Evolutionary conservation across 345 rosid genomes (phyloP).

Genomic region (Hevea brasiliensis): DNA sequence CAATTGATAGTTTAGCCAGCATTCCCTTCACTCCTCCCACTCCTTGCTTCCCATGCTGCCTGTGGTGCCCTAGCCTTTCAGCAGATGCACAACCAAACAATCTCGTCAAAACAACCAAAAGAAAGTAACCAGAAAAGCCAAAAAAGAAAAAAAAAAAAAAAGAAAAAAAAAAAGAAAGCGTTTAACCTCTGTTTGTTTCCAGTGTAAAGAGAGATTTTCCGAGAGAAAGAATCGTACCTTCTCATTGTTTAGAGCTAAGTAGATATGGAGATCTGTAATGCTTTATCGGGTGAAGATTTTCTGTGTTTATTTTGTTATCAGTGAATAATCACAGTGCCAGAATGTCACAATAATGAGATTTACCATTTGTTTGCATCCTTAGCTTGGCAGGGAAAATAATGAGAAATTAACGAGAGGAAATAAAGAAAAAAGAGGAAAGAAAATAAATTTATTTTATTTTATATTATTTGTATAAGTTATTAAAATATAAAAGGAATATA

Average conservation of each 20-base stretch:
- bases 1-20: constrained; percentile 59
- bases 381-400: too few relatives aligned
- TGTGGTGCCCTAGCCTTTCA: constrained; percentile 61
- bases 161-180: background rate
- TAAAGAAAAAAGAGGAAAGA: too few relatives aligned
- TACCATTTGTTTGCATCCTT: too few relatives aligned
- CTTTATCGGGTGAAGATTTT: background rate
- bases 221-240: constrained; percentile 15
- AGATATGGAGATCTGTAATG: constrained; percentile 8
- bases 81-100: background rate
- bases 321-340: background rate
- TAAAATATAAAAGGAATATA: too few relatives aligned
- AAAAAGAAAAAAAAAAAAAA: background rate
- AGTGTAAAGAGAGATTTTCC: background rate
- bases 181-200: background rate
- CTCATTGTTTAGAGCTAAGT: constrained; percentile 11
- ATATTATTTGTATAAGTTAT: too few relatives aligned
- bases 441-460: too few relatives aligned
- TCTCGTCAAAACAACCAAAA: background rate
- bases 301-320: background rate
- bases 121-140: background rate
- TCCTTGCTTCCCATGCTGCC: constrained; percentile 67
- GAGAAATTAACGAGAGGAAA: too few relatives aligned
- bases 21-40: constrained; percentile 51
- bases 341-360: background rate